Evolutionary conservation across 257 asterid species (phyloP), one percentile per base, ranked within the genome.

Genomic region (Agastache rugosa): DNA sequence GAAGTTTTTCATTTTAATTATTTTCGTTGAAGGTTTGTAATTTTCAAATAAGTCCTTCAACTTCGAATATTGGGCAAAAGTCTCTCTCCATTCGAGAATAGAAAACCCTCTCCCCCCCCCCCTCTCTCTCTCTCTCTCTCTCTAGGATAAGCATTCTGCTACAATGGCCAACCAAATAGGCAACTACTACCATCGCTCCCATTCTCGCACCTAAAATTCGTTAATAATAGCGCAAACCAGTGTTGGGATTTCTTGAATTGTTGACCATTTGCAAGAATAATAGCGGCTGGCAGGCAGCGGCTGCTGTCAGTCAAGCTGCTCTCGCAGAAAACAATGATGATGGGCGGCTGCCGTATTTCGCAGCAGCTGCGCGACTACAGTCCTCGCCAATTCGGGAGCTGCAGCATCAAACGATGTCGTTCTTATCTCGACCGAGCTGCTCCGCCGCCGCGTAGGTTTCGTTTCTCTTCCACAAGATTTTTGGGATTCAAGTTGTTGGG

Each of bases 281-380:
- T 23, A 3, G 51, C 34, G 50, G 63, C 29, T 15, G 63, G 42
- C 35, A 23, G 71, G 71, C 59, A 19, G 74, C 74, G 11, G 60
- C 53, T 27, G 72, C 72, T 29, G 64, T 53, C 64, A 51, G 31
- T 50, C 16, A 39, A 34, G 39, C 39, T 50, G 65, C 15, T 53
- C 41, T 45, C 7, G 10, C 8, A 8, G 3, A 3, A 19, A 71
- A 51, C 66, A 25, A 77, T 75, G 85, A 82, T 83, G 81, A 67
- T 76, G 77, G 58, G 74, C 42, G 79, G 85, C 55, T 80, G 62
- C 67, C 87, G 89, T 55, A 70, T 83, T 47, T 75, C 83, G 37
- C 89, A 75, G 79, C 86, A 82, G 62, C n/a, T 84, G 72, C 75
- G 81, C 27, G 86, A 84, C 1, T 81, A 70, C 80, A 75, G 69